Percentiles rank a stretch among this genome's conserved stretches.
phyloP scores from a whole-genome alignment of 2,329 filamentous ascomycete genomes.

The Chrysoporthe cubensis region DNA sequence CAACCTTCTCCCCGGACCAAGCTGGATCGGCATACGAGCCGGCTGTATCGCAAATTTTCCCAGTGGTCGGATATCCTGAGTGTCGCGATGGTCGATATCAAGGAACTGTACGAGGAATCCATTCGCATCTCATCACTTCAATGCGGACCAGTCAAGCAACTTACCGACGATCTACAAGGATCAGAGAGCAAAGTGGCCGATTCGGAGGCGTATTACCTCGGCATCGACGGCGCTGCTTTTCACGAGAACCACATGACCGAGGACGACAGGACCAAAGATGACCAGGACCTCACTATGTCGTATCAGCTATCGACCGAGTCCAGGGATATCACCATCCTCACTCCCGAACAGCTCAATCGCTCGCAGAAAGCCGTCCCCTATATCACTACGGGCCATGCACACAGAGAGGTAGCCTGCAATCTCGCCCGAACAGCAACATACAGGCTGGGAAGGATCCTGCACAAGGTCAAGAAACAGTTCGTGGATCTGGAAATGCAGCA shows the following conservation, averaged over 20 bases:
- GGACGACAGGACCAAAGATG: background rate
- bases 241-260: background rate
- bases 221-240: background rate
- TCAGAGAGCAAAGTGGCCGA: background rate
- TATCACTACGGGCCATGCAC: too few relatives aligned
- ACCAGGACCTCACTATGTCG: too few relatives aligned
- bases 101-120: background rate
- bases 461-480: too few relatives aligned
- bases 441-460: too few relatives aligned
- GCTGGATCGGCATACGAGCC: background rate
- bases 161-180: background rate
- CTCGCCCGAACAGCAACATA: too few relatives aligned
- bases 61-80: background rate
- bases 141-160: background rate
- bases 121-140: accelerated
- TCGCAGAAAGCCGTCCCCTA: too few relatives aligned
- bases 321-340: too few relatives aligned
- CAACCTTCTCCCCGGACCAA: background rate
- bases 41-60: accelerated
- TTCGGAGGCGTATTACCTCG: background rate
- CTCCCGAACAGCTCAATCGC: too few relatives aligned
- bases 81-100: background rate
- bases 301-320: too few relatives aligned
- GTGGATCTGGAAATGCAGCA: too few relatives aligned
- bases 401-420: too few relatives aligned